phyloP scores from a whole-genome alignment of 345 rosid genomes.

The Citrus trifoliata region DNA sequence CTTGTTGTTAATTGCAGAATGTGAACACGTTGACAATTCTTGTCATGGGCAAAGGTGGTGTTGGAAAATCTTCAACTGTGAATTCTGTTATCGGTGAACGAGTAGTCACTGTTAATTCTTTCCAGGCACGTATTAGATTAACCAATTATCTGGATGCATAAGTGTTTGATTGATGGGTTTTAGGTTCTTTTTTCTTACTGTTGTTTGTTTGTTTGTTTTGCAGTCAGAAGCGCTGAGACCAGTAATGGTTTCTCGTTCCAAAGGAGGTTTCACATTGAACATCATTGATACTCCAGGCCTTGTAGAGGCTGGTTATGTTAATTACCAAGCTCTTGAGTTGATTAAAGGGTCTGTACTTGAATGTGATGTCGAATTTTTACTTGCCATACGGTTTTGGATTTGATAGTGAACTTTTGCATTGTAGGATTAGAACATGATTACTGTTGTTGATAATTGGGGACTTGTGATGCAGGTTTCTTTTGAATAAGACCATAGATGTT shows the following conservation, averaged over 20 bases:
- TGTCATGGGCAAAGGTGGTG: slow-evolving; percentile 88
- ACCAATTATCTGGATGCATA: not conserved
- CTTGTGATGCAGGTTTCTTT: slow-evolving; percentile 53
- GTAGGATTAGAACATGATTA: not conserved
- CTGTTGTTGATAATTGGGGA: not conserved
- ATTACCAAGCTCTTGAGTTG: slow-evolving; percentile 72
- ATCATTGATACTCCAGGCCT: slow-evolving; percentile 81
- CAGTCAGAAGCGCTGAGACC: slow-evolving; percentile 76
- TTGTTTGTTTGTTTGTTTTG: slow-evolving; percentile 1
- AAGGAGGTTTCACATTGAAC: slow-evolving; percentile 74
- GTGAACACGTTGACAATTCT: slow-evolving; percentile 64
- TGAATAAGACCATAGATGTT: slow-evolving; percentile 72
- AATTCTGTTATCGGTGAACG: slow-evolving; percentile 82
- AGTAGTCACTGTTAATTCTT: slow-evolving; percentile 68
- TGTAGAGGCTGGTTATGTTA: slow-evolving; percentile 85
- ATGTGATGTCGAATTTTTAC: not conserved
- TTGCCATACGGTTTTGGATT: not conserved
- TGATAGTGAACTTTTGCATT: not conserved
- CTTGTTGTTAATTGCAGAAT: slow-evolving; percentile 38
- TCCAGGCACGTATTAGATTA: slow-evolving; percentile 39
- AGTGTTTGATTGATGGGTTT: not conserved
- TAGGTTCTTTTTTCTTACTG: not conserved
- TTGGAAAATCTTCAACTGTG: slow-evolving; percentile 83
- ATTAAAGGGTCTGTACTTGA: slow-evolving; percentile 56
- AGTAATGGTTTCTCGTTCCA: slow-evolving; percentile 63